Evolutionary conservation across 306 rosid genomes (phyloP).

Genomic region (Casuarina cunninghamiana): DNA sequence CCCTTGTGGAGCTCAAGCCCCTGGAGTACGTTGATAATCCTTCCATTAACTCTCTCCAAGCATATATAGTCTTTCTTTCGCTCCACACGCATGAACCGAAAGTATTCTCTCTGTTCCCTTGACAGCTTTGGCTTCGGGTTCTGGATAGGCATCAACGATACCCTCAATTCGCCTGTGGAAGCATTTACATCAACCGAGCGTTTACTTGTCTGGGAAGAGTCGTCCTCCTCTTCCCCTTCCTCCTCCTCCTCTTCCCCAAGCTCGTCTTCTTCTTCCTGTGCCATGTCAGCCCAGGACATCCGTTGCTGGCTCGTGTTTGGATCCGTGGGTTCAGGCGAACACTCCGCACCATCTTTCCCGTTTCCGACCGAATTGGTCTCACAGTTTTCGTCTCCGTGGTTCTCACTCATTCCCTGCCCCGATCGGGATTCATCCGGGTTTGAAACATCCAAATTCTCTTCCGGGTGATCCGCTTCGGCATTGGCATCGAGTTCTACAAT

Average conservation of each 20-base stretch:
- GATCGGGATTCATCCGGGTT: conserved; percentile 6
- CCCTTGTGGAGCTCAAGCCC: conserved; percentile 92
- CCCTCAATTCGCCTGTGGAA: conserved; percentile 33
- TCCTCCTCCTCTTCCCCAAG: conserved; percentile 55
- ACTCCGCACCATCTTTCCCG: conserved; percentile 53
- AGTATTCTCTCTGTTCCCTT: conserved; percentile 72
- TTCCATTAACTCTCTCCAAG: conserved; percentile 71
- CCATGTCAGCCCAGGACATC: conserved; percentile 99
- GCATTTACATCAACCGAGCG: conserved; percentile 38
- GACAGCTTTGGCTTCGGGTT: conserved; percentile 58
- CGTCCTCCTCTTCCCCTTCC: conserved; percentile 36
- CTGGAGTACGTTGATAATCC: conserved; percentile 64
- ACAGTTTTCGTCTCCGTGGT: conserved; percentile 34
- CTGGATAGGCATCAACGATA: conserved; percentile 40
- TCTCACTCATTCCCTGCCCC: conserved; percentile 22
- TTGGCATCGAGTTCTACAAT: conserved; percentile 35
- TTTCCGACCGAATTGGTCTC: conserved; percentile 58
- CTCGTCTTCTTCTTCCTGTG: conserved; percentile 91
- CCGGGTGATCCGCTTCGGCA: conserved; percentile 10
- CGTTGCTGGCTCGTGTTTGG: conserved; percentile 34
- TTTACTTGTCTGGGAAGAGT: conserved; percentile 18
- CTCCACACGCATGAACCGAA: conserved; percentile 65
- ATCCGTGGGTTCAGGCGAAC: conserved; percentile 22
- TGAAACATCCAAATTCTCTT: conserved; percentile 20
- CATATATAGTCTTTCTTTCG: conserved; percentile 67